Evolutionary conservation across 2,329 filamentous ascomycete genomes (phyloP), one percentile per base, ranked within the genome.

Genomic region (Colletotrichum chlorophyti): DNA sequence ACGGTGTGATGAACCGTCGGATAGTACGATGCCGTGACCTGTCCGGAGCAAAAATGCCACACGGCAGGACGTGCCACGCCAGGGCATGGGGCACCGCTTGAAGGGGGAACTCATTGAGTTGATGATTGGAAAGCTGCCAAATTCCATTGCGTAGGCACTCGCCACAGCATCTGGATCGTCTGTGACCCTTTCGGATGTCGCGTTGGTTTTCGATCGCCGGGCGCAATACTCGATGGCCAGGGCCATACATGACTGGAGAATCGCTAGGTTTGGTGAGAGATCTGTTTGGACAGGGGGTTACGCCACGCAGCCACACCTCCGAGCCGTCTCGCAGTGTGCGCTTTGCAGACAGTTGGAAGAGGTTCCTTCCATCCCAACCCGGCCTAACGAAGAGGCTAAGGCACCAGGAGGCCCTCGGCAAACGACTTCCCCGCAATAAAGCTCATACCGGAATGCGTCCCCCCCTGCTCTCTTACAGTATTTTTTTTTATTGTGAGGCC

Each of bases 171-270:
- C 6, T 7, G 21, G 12, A 35, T 12, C 15, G 34, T 14, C 11
- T 53, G 29, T 31, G 37, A 37, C 17, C 29, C 38, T 37, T 21
- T 43, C 32, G 31, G 38, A 23, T 17, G 23, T 54, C 35, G 26
- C 12, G 15, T 26, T 38, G 26, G 37, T 45, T 40, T 34, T 55
- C 57, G 57, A 60, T 60, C 57, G 24, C 45, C 14, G 9, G 26
- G 57, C 51, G 21, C 24, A 45, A 21, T 15, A 31, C 24, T 60
- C 57, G 57, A 60, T 60, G 57, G 38, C 31, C 52, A 45, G 31
- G 45, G 32, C 51, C 57, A 60, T 43, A 55, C 43, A 19, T 27
- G 51, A 15, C 21, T 27, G 51, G 38, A 45, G 10, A 32, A 34
- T 49, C 42, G 50, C 35, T 35, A 47, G 15, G 40, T 32, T 12